phyloP scores from a whole-genome alignment of 192 early-diverging fungal genomes.

The Coemansia sp. region DNA sequence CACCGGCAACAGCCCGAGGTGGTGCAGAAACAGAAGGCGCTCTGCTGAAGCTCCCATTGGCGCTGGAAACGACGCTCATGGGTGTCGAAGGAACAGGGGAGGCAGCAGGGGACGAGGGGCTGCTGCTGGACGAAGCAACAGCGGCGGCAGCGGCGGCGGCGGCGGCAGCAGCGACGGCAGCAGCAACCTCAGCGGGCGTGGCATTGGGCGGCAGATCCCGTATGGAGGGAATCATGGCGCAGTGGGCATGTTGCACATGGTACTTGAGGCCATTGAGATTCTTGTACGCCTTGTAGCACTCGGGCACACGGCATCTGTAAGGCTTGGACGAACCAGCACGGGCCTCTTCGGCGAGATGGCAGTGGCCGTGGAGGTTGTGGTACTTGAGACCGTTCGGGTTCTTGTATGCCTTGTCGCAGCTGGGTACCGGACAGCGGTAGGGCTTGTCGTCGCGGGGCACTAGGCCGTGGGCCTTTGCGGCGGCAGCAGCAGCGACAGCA shows the following conservation, averaged over 20 bases:
- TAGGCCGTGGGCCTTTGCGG: conserved; percentile 50
- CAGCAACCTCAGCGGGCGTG: conserved; percentile 59
- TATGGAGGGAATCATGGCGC: conserved; percentile 54
- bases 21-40: background rate
- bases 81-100: conserved; percentile 23
- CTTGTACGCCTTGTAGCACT: conserved; percentile 95
- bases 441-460: conserved; percentile 71
- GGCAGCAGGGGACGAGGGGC: conserved; percentile 7
- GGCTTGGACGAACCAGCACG: conserved; percentile 62
- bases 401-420: conserved; percentile 96
- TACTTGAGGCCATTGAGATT: conserved; percentile 96
- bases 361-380: conserved; percentile 95
- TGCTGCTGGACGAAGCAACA: conserved; percentile 9
- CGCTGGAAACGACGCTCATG: background rate
- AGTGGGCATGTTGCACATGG: conserved; percentile 90
- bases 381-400: conserved; percentile 99
- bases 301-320: conserved; percentile 72
- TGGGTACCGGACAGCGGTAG: conserved; percentile 81
- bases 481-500: conserved; percentile 44
- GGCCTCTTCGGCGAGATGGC: conserved; percentile 61
- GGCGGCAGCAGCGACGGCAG: conserved; percentile 62
- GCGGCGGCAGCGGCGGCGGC: conserved; percentile 46
- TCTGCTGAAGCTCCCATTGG: background rate
- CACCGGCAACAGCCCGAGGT: background rate
- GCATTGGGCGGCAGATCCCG: conserved; percentile 53